Percentiles rank a stretch among this genome's conserved stretches.
phyloP scores from a whole-genome alignment of 257 asterid species.

The Thymus mandschuricus region DNA sequence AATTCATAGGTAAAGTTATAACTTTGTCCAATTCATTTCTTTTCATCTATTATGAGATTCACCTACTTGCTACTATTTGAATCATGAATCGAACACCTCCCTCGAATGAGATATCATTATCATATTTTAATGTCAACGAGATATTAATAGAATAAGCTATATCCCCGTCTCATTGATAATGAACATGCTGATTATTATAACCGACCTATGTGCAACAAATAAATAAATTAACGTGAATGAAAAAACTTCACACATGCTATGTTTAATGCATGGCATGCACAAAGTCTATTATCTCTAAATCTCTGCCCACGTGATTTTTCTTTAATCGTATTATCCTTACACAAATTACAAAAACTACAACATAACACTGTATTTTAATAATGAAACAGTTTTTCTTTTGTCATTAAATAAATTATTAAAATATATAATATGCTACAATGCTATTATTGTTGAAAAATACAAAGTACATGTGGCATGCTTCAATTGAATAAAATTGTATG shows the following conservation, averaged over 20 bases:
- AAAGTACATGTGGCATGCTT: slow-evolving; percentile 6
- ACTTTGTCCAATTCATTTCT: slow-evolving; percentile 10
- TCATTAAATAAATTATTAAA: background rate
- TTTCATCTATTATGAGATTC: background rate
- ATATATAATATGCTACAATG: background rate
- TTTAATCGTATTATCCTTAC: slow-evolving; percentile 22
- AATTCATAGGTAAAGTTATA: slow-evolving; percentile 11
- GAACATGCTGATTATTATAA: too few species aligned
- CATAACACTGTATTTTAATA: too few species aligned
- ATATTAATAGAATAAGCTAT: too few species aligned
- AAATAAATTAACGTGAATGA: background rate
- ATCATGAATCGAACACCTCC: too few species aligned
- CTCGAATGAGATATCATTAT: too few species aligned
- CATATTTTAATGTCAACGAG: too few species aligned
- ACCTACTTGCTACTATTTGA: too few species aligned
- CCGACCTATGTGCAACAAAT: too few species aligned
- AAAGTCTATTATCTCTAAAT: slow-evolving; percentile 6
- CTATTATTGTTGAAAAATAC: background rate
- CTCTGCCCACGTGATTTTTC: slow-evolving; percentile 27
- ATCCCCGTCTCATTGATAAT: too few species aligned
- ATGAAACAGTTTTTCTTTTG: background rate
- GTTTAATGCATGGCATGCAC: slow-evolving; percentile 32
- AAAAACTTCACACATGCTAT: slow-evolving; percentile 35
- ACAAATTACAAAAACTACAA: too few species aligned
- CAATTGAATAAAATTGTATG: background rate